These are phyloP conservation scores for Litsea cubeba DNA, from an alignment of 164 flowering plant genomes.

Conservation along the genomic window DNA sequence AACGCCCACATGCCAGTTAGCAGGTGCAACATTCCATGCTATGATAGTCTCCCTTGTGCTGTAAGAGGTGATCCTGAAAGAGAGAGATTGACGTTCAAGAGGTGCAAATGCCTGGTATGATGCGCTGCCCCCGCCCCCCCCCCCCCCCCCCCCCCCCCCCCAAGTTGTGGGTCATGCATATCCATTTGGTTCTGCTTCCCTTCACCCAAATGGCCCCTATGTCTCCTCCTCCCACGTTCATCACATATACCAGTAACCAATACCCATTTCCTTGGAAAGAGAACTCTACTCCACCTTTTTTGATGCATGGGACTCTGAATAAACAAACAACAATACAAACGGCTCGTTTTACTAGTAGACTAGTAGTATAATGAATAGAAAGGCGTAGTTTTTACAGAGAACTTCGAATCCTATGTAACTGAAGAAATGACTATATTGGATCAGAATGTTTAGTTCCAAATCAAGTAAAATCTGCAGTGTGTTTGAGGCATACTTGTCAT, in stretches of 20 bases:
- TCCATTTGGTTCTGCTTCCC: conserved; percentile 63
- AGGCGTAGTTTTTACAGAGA: too few relatives aligned
- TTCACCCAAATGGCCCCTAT: conserved; percentile 65
- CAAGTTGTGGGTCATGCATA: conserved; percentile 71
- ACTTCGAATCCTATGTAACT: too few relatives aligned
- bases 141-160: too few relatives aligned
- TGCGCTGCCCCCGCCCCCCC: too few relatives aligned
- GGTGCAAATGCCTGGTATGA: conserved; percentile 79
- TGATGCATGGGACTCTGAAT: conserved; percentile 64
- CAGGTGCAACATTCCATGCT: conserved; percentile 53
- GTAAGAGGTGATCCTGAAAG: conserved; percentile 65
- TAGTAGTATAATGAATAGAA: too few relatives aligned
- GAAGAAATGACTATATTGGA: too few relatives aligned
- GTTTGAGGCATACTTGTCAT: too few relatives aligned
- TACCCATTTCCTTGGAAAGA: conserved; percentile 78
- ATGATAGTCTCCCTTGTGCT: conserved; percentile 47
- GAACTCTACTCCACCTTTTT: conserved; percentile 55
- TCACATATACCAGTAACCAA: conserved; percentile 85
- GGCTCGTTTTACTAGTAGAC: too few relatives aligned
- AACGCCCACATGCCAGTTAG: conserved; percentile 28
- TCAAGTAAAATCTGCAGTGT: too few relatives aligned
- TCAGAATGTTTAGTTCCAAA: too few relatives aligned
- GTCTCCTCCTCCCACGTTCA: conserved; percentile 95
- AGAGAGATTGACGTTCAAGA: conserved; percentile 70
- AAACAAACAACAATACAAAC: too few relatives aligned